Evolutionary conservation across 441 rosid genomes (phyloP), one percentile per base, ranked within the genome.

Genomic region (Erysimum cheiri): DNA sequence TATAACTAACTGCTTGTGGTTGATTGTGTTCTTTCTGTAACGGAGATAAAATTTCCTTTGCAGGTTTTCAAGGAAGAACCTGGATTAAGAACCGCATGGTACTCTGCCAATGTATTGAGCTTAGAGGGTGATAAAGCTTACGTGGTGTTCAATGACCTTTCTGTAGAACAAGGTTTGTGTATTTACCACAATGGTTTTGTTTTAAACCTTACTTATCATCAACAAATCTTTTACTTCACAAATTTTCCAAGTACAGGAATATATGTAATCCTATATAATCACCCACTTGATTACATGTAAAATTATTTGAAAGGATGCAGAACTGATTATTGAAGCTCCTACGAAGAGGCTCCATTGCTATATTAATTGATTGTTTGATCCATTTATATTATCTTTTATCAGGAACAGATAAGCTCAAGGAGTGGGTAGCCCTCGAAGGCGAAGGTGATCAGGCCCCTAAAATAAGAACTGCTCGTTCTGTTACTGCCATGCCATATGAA

Each of bases 51-150:
- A 6, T 40, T 22, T 33, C 58, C 37, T 48, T 4, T 60, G 39
- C 70, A 96, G 99, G 96, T 93, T 82, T 89, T 84, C 76, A 91
- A 88, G 82, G 90, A 88, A 73, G 91, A 87, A 14, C 71, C 72
- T 81, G 88, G 85, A 69, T 77, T 76, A 63, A 87, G 82, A 82
- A 84, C 85, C 6, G 93, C 92, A 49, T 96, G 99, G 99, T 96
- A 84, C 80, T 64, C 84, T 5, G 99, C 97, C 63, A 83, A 82
- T 73, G 89, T 93, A 54, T 70, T 86, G 81, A 75, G 84, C 75
- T 75, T 93, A 80, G 83, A 84, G 79, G 91, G 86, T 79, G 97
- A 85, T 69, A 87, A 84, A 75, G 99, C 94, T 72, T 79, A 77
- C 77, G 97, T 96, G 55, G 60, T 85, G 74, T 90, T 89, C 82